Evolutionary conservation across 371 early-diverging fungal genomes (phyloP).

Genomic region (Rhizopus sp.): DNA sequence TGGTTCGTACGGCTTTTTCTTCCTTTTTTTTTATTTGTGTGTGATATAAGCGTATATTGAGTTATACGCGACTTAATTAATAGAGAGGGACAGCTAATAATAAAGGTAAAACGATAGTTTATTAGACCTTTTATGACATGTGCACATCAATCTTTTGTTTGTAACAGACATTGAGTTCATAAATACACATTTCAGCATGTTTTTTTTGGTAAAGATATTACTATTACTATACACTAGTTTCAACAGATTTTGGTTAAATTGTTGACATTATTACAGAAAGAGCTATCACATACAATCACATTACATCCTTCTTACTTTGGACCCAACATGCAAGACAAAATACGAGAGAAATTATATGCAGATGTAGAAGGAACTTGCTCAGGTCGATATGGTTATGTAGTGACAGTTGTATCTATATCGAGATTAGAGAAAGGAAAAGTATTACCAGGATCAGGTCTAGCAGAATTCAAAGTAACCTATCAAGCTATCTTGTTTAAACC

Average conservation of each 20-base stretch:
- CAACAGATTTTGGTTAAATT: neutral
- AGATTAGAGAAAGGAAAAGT: conserved; percentile 86
- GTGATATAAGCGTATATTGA: conserved; percentile 1
- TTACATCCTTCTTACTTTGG: conserved; percentile 94
- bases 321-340: conserved; percentile 76
- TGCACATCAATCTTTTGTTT: neutral
- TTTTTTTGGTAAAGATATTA: conserved; percentile 20
- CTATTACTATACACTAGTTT: neutral
- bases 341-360: conserved; percentile 79
- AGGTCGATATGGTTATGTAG: conserved; percentile 92
- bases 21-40: neutral
- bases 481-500: conserved; percentile 98
- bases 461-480: conserved; percentile 94
- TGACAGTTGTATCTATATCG: conserved; percentile 80
- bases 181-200: conserved; percentile 10
- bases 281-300: conserved; percentile 86
- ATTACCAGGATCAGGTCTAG: conserved; percentile 85
- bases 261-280: conserved; percentile 56
- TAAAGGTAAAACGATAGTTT: neutral
- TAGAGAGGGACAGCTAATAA: neutral
- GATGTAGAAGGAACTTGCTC: conserved; percentile 97
- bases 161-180: neutral
- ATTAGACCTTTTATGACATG: neutral
- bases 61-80: neutral
- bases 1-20: neutral